Evolutionary conservation across 2,329 filamentous ascomycete genomes (phyloP), one percentile per base, ranked within the genome.

Genomic region (Gyromitra esculenta): DNA sequence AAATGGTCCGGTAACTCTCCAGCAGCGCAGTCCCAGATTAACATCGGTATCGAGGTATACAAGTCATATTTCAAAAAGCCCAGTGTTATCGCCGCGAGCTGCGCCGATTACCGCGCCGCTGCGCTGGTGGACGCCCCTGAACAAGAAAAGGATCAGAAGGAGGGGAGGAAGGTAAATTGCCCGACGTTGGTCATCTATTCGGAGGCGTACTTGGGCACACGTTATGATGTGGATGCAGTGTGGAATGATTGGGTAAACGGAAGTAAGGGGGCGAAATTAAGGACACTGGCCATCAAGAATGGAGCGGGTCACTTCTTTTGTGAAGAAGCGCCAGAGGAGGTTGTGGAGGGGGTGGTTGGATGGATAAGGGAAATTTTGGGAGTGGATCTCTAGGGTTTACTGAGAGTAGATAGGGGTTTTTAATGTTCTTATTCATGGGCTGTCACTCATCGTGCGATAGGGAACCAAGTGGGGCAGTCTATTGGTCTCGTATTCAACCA

Each of bases 91-190:
- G 80, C 82, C 25, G 84, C 85, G 0, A 83, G 81, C 37, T 86
- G 85, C 78, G 85, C 85, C 67, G 86, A 88, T 80, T 88, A 87
- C 76, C 81, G 84, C 15, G 84, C 85, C 3, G 85, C 83, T 0
- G 84, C 85, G 0, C 79, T 78, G 15, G 82, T 83, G 35, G 86
- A 88, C 79, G 82, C 83, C 8, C 80, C 82, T 15, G 81, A 83
- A 78, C 85, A 87, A 81, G 82, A 81, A 57, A 81, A 82, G 31
- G 86, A 87, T 80, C 85, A 87, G 80, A 81, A 82, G 62, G 81
- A 79, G 0, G 85, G 85, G 2, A 82, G 82, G 77, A 87, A 85
- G 80, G 81, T 88, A 1, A 80, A 81, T 31, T 80, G 84, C 25
- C 84, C 84, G 18, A 81, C 83, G 13, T 77, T 87, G 77, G 83